phyloP scores from a whole-genome alignment of 805 yeast species.

The Nakazawaea laoshanensis region DNA sequence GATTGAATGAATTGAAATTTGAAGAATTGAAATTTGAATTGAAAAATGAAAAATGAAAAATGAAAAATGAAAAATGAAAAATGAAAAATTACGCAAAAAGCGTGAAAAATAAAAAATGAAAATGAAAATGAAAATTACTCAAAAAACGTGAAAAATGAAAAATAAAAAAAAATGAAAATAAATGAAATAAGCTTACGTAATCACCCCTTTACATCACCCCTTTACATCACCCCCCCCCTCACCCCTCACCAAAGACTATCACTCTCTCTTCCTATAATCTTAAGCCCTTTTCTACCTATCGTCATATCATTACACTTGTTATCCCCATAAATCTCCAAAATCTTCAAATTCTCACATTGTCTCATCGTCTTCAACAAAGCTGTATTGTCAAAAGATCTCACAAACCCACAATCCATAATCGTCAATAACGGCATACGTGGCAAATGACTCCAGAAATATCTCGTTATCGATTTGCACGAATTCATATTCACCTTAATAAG shows the following conservation, averaged over 20 bases:
- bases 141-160: no score
- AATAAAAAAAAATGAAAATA: neutral
- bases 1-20: no score
- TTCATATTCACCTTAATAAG: conserved; percentile 66
- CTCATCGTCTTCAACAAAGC: conserved; percentile 48
- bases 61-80: neutral
- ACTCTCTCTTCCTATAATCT: conserved; percentile 68
- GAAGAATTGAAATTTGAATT: neutral
- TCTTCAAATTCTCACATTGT: conserved; percentile 51
- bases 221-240: neutral
- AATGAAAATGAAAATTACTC: neutral
- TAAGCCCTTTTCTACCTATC: conserved; percentile 40
- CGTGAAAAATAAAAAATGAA: neutral
- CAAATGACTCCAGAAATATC: conserved; percentile 30
- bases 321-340: conserved; percentile 77
- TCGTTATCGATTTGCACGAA: conserved; percentile 53
- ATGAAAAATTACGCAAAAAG: no score
- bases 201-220: neutral
- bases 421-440: conserved; percentile 52
- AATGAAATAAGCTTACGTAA: neutral
- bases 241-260: conserved; percentile 33
- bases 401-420: conserved; percentile 71
- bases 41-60: neutral
- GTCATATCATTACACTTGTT: conserved; percentile 58
- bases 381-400: conserved; percentile 64